Conservation (phyloP, 2,329 filamentous ascomycete genomes). For the Fusarium sp. region DNA sequence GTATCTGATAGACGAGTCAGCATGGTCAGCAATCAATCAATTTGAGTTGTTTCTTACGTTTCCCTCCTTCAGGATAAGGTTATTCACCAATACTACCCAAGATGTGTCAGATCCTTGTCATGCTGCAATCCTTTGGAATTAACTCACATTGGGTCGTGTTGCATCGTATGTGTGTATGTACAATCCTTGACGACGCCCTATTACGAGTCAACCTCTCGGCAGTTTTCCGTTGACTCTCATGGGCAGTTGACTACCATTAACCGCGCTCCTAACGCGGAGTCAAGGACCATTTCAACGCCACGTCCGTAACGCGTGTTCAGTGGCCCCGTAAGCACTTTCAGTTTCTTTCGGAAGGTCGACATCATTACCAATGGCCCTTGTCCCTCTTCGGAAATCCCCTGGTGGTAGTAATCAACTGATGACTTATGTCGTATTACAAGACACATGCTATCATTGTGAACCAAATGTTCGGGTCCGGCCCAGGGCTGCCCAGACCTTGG, state of each 20-base stretch:
- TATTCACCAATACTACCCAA: conserved; percentile 14
- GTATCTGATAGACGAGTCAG: neutral
- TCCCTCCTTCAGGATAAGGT: neutral
- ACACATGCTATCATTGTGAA: conserved; percentile 12
- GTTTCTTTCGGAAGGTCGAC: conserved; percentile 37
- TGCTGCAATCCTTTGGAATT: conserved; percentile 2
- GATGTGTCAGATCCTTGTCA: conserved; percentile 11
- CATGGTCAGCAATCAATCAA: neutral
- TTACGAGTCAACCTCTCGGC: conserved; percentile 3
- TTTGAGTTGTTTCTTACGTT: conserved; percentile 2
- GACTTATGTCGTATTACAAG: neutral
- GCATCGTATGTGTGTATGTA: neutral
- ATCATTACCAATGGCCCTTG: conserved; percentile 9
- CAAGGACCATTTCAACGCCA: conserved; percentile 16
- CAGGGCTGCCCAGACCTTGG: conserved; percentile 29
- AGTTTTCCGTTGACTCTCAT: conserved; percentile 1
- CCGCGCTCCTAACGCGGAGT: conserved; percentile 21
- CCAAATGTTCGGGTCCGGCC: conserved; percentile 7
- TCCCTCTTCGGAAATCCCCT: neutral
- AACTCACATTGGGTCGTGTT: neutral
- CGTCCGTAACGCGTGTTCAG: neutral
- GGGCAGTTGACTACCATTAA: neutral
- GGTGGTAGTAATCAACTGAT: conserved; percentile 1
- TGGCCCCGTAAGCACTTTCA: conserved; percentile 25
- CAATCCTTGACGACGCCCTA: neutral